Base-by-base conservation (phyloP, 2,329 filamentous ascomycete species). In the Aspergillus terreus region DNA sequence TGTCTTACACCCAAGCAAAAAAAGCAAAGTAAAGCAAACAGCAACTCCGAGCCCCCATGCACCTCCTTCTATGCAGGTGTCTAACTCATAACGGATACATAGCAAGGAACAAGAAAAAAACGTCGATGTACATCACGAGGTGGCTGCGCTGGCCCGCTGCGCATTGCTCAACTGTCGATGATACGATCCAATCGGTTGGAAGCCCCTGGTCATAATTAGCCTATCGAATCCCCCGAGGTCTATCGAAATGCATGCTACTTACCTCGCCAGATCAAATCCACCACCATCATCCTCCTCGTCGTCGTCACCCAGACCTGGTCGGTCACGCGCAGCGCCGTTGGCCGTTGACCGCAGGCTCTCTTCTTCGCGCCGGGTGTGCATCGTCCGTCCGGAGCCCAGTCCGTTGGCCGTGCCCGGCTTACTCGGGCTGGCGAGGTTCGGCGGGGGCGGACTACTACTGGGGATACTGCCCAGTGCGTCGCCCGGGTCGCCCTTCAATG, bases 241-340 rank as follows among this genome's bases (percentile, higher is more conserved):
- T 25, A 32, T 17, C 17, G 23, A 9, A 7, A 36, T 17, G 21
- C 17, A 27, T 40, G 32, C 27, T 14, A 62, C 71, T 52, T 61
- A 76, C 74, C 71, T 69, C 51, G 74, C 73, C 46, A 78, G 67
- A 60, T 78, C 76, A 57, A 78, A 77, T 9, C 73, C 75, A 21
- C 63, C 66, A 23, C 23, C 23, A 23, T 71, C 70, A 10, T 73
- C 74, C 6, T 72, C 73, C 1, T 67, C 69, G 5, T 74, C 71
- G 12, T 71, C 70, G 12, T 67, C 69, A 32, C 52, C 49, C 23
- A 54, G 30, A 58, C 49, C 49, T 56, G 54, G 51, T 63, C 51
- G 46, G 15, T 53, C 53, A 30, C 44, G 36, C 19, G 50, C 55
- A 25, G 47, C 58, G 4, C 55, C 59, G 48, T 58, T 59, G 6